These are phyloP conservation scores for Xenoacremonium recifei DNA, from an alignment of 2,329 filamentous ascomycete genomes.

Conservation along the genomic window DNA sequence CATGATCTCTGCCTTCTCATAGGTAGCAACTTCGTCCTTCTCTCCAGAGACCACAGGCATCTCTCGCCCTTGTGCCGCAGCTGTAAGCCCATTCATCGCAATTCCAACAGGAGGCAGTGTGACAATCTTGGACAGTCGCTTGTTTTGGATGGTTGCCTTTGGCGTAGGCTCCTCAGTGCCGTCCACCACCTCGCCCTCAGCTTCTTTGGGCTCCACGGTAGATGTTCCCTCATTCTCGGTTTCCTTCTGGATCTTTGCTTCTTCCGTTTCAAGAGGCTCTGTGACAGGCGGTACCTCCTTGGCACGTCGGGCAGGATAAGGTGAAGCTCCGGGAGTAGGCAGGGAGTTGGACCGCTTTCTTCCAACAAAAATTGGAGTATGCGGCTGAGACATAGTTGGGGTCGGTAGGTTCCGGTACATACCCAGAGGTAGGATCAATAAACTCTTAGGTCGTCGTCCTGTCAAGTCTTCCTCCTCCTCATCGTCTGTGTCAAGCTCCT, in stretches of 20 bases:
- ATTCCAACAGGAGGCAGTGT: slow-evolving; percentile 12
- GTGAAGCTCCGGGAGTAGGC: slow-evolving; percentile 22
- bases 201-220: too few species aligned
- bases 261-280: slow-evolving; percentile 7
- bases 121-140: slow-evolving; percentile 24
- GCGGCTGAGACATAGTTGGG: slow-evolving; percentile 32
- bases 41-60: slow-evolving; percentile 33
- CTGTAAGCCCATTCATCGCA: not conserved
- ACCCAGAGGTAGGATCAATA: slow-evolving; percentile 22
- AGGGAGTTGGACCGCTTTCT: slow-evolving; percentile 33
- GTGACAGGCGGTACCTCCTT: slow-evolving; percentile 9
- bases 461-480: slow-evolving; percentile 31
- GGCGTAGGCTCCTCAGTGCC: slow-evolving; percentile 5
- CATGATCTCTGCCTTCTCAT: slow-evolving; percentile 59
- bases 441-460: slow-evolving; percentile 46
- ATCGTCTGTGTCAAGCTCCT: slow-evolving; percentile 51
- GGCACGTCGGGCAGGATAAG: slow-evolving; percentile 15
- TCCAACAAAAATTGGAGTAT: slow-evolving; percentile 31
- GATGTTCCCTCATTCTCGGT: slow-evolving; percentile 3
- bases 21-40: slow-evolving; percentile 44
- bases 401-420: slow-evolving; percentile 30
- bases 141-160: slow-evolving; percentile 15
- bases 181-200: slow-evolving; percentile 3
- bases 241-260: slow-evolving; percentile 3
- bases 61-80: not conserved